Percentiles rank a stretch among this genome's conserved stretches.
These are phyloP conservation scores for Silene coronaria DNA, from an alignment of 179 eudicot species.

Conservation along the genomic window DNA sequence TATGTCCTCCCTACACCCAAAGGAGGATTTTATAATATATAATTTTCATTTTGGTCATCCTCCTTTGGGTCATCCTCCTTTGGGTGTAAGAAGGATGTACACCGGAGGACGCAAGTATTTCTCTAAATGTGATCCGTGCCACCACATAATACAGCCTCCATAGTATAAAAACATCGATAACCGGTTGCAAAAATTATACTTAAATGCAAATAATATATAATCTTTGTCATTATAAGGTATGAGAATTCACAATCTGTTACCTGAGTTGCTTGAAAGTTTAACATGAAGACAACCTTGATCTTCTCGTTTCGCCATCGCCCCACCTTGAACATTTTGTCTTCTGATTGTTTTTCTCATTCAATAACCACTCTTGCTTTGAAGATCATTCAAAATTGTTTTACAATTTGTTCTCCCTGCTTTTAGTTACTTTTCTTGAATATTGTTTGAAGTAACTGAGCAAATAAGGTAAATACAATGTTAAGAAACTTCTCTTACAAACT, in stretches of 20 bases:
- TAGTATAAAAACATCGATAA: not conserved
- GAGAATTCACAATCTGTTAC: slow-evolving; percentile 27
- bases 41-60: too few species aligned
- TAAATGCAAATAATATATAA: too few species aligned
- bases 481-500: slow-evolving; percentile 6
- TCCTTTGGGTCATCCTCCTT: too few species aligned
- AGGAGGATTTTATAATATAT: too few species aligned
- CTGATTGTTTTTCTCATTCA: not conserved
- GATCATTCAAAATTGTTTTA: slow-evolving; percentile 8
- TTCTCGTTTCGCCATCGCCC: slow-evolving; percentile 61
- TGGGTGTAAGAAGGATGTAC: too few species aligned
- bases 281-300: slow-evolving; percentile 69
- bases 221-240: too few species aligned
- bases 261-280: slow-evolving; percentile 89
- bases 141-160: too few species aligned
- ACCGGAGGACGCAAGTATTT: too few species aligned
- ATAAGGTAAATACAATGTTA: slow-evolving; percentile 1
- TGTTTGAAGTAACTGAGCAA: slow-evolving; percentile 15
- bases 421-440: slow-evolving; percentile 5
- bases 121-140: too few species aligned
- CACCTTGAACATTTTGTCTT: slow-evolving; percentile 66
- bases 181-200: too few species aligned
- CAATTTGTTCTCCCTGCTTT: slow-evolving; percentile 4
- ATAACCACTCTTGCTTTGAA: not conserved
- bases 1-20: too few species aligned